Base-by-base conservation (phyloP, 2,329 filamentous ascomycete species). In the Exophiala lecanii-corni region DNA sequence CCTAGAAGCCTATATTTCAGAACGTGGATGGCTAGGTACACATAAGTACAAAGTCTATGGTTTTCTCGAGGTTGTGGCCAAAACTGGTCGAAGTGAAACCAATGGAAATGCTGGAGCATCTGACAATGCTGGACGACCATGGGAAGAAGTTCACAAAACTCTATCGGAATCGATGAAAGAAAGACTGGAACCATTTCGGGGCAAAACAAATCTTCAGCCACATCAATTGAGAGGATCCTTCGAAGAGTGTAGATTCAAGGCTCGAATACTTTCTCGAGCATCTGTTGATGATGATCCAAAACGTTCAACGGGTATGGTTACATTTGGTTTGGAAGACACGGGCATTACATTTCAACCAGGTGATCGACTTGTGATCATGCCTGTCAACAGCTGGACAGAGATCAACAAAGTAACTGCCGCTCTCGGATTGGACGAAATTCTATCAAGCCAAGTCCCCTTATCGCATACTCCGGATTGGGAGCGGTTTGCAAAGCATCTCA, bases 81-180 rank as follows among this genome's bases (percentile, higher is more conserved):
- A 48, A 35, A 48, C 45, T 9, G 45, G 45, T 5, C 35, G 45
- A 26, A 48, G 45, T 39, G 45, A 48, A 31, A 48, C 45, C 15
- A 48, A 48, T 32, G 45, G 45, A 5, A 48, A 48, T 34, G 35
- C 45, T n/a, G 45, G 45, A 9, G 23, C 45, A n/a, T 20, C 35
- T 13, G 45, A 48, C 25, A 38, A 40, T 16, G 36, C 37, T 9
- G 45, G 45, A 18, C 28, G 45, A 5, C 45, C 45, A 5, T 48
- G 45, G 45, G 45, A 48, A 34, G 45, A 48, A 35, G 45, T 48
- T 6, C 45, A 48, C 31, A 48, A 48, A 33, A 48, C 40, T 5
- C 36, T 48, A 6, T 48, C 45, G 10, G 45, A 48, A 31, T 48
- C 45, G 9, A 48, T 48, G 45, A 36, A 36, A 43, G 45, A 48